Base-by-base conservation (phyloP, 257 asterid genomes). In the Nicotiana sylvestris region DNA sequence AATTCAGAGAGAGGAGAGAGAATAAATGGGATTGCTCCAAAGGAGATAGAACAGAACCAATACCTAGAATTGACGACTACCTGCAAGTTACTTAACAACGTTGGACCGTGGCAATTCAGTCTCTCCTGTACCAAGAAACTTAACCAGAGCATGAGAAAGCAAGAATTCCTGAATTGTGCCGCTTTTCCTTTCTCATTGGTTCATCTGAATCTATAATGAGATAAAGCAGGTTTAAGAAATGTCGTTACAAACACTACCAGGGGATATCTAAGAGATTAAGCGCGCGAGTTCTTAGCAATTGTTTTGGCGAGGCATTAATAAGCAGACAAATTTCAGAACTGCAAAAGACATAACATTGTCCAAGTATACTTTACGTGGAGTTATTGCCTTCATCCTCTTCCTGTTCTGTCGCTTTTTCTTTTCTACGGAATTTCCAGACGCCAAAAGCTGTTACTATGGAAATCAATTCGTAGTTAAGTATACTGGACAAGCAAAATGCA, bases 61-160 rank as follows among this genome's bases (percentile, higher is more conserved):
- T 32, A 32, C 33, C 33, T 1, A 32, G 33, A 32, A 32, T 32
- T 1, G 33, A 2, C 33, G 33, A 32, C 33, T 32, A 33, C 37
- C 3, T 33, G 37, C 37, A 33, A 33, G 57, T 89, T 87, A 83
- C 87, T 93, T 96, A 56, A 96, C 82, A 78, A 92, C 97, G 88
- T 85, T 93, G 69, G 96, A 85, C 37, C 98, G 88, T 37, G 96
- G 88, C 66, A 96, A 88, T 84, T 87, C 92, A 81, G 82, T 87
- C 86, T 96, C 99, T 85, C 96, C 98, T 56, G 99, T 93, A 80
- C 95, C 98, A 81, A 96, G 89, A 86, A 94, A 94, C 90, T 90
- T 92, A 83, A 86, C 81, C 51, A 95, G 87, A 72, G 93, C 96
- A 85, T 92, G 97, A 33, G 98, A 95, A 84, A 86, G 95, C 93